A percentile compares a stretch with the other conserved stretches of the same genome.
These are phyloP conservation scores for Rhodocollybia butyracea DNA, from an alignment of 768 basidiomycete genomes.

Conservation along the genomic window DNA sequence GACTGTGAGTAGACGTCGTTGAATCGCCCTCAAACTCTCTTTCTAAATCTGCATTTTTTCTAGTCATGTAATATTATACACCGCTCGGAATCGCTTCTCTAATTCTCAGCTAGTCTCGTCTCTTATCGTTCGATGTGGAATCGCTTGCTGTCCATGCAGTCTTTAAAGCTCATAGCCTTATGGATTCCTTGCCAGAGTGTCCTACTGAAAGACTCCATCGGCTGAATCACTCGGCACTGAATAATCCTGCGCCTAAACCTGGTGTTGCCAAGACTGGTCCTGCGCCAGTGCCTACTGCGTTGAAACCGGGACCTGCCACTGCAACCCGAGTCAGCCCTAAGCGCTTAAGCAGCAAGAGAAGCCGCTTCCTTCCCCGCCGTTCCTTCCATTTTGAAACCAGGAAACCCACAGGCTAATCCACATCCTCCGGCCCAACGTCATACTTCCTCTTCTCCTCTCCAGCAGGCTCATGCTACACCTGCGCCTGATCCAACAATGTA, in stretches of 20 bases:
- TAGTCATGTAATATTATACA: no score
- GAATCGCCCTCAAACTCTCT: no score
- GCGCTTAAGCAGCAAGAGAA: conserved; percentile 5
- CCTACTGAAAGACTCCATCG: conserved; percentile 50
- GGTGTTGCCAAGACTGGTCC: conserved; percentile 16
- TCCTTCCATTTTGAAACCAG: conserved; percentile 10
- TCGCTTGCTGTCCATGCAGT: no score
- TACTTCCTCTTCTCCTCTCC: conserved; percentile 4
- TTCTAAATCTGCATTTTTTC: no score
- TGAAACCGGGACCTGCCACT: neutral
- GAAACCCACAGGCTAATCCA: conserved; percentile 5
- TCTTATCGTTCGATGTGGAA: no score
- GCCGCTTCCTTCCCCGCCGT: conserved; percentile 2
- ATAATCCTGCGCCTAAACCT: neutral
- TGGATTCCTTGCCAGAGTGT: no score
- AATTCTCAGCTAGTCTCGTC: no score
- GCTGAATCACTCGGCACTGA: conserved; percentile 21
- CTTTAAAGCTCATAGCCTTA: no score
- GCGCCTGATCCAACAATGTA: neutral
- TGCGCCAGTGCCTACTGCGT: conserved; percentile 11
- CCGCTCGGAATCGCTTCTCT: no score
- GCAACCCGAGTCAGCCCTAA: conserved; percentile 16
- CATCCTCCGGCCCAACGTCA: neutral
- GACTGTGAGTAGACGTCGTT: no score
- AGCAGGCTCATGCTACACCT: neutral